Base-by-base conservation (phyloP, 371 early-diverging fungal species). In the Mucor indicus region DNA sequence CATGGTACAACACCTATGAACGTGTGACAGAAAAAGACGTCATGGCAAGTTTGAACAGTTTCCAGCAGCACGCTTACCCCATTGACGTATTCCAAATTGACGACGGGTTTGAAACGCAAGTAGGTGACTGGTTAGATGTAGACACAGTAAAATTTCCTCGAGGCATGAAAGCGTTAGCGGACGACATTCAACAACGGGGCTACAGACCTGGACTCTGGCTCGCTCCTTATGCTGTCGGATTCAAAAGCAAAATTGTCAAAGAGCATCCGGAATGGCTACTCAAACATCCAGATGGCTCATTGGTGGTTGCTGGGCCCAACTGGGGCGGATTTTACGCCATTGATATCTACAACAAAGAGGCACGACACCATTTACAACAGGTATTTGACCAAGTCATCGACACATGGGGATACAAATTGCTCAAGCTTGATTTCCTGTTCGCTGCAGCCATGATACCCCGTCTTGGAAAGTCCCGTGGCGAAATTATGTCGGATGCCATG, bases 391-490 rank as follows among this genome's bases (percentile, higher is more conserved):
- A 58, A 0, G 76, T 82, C 3, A 44, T 75, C 1, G 61, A 71
- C 20, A 60, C 66, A 1, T 82, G 80, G 80, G 80, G 77, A 0
- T 79, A 68, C 49, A 64, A 67, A 21, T 62, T 82, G 62, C 55
- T 82, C 15, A 82, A 82, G 25, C 61, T 82, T 1, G 83, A 82
- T 33, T 82, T 82, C 38, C 53, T 73, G n/a, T 82, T 82, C 61
- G 83, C 80, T 1, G 79, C 80, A 1, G 83, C 80, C 22, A 80
- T 72, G 63, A 68, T 75, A 2, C 74, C 83, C 6, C 63, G 79
- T 3, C 49, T 67, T 6, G 77, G 79, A 41, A 77, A 77, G 43
- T 66, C 79, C 3, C 72, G 80, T 1, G 80, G 79, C 23, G 77
- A 82, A 38, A 74, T 79, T 38, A 72, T 78, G 77, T 78, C 69